Evolutionary conservation across 2,329 filamentous ascomycete genomes (phyloP).

Genomic region (Calonectria pauciramosa): DNA sequence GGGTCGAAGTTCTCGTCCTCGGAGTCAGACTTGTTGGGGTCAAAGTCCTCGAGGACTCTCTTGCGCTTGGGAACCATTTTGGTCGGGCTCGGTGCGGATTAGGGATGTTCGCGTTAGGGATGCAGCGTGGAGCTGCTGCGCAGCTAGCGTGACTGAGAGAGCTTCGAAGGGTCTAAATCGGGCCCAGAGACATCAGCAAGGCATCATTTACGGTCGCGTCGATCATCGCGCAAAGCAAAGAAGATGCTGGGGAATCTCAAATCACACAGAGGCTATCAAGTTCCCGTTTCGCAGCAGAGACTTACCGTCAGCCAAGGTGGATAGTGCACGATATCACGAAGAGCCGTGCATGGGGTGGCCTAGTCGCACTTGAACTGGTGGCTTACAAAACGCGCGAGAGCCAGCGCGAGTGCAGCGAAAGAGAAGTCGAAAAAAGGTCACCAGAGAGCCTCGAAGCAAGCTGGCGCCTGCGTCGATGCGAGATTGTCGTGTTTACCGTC

Average conservation of each 20-base stretch:
- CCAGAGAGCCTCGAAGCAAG: neutral
- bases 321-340: conserved; percentile 42
- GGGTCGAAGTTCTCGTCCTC: conserved; percentile 77
- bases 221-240: neutral
- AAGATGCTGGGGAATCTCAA: neutral
- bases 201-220: conserved; percentile 23
- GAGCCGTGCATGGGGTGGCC: conserved; percentile 43
- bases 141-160: conserved; percentile 17
- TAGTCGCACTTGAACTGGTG: conserved; percentile 41
- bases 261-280: neutral
- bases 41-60: conserved; percentile 70
- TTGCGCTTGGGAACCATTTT: conserved; percentile 67
- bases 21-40: conserved; percentile 76
- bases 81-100: neutral
- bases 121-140: conserved; percentile 16
- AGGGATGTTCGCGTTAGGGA: conserved; percentile 9
- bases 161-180: conserved; percentile 29
- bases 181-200: conserved; percentile 33
- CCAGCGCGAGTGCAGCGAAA: conserved; percentile 34
- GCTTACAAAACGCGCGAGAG: conserved; percentile 42
- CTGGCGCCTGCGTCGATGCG: conserved; percentile 21
- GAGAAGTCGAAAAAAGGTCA: conserved; percentile 6
- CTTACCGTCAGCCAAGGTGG: conserved; percentile 40
- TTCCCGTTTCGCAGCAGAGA: conserved; percentile 24
- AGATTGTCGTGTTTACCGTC: conserved; percentile 18